phyloP scores from a whole-genome alignment of 164 flowering plant species.

The Macadamia integrifolia region DNA sequence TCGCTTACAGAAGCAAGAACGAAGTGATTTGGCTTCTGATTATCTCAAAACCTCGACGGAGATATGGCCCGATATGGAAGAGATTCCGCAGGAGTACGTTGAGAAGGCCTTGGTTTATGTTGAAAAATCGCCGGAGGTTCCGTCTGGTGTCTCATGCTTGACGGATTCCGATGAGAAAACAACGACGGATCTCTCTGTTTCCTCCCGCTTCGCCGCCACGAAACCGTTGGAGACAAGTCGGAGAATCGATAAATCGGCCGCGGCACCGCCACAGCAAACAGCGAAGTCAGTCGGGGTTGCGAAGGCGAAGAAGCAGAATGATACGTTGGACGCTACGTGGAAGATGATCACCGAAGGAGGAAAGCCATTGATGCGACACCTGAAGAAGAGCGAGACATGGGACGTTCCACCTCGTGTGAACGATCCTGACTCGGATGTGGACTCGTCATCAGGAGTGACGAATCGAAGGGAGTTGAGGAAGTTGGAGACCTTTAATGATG shows the following conservation, averaged over 20 bases:
- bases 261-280: neutral
- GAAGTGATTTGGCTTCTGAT: neutral
- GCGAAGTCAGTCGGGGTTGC: constrained; percentile 6
- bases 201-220: neutral
- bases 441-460: neutral
- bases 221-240: neutral
- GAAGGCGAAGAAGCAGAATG: constrained; percentile 34
- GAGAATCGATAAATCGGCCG: neutral
- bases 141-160: constrained; percentile 12
- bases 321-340: constrained; percentile 80
- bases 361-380: constrained; percentile 45
- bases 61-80: constrained; percentile 1
- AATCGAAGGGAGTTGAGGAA: constrained; percentile 16
- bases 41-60: neutral
- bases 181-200: neutral
- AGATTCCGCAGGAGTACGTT: constrained; percentile 3
- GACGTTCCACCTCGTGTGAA: constrained; percentile 21
- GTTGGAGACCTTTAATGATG: constrained; percentile 28
- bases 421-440: neutral
- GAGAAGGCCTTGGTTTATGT: constrained; percentile 1
- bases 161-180: neutral
- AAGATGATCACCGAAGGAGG: constrained; percentile 57
- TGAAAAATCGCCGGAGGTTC: constrained; percentile 7
- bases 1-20: neutral
- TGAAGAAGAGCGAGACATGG: constrained; percentile 57